phyloP scores from a whole-genome alignment of 176 grass and related monocot species.

The Bromus sterilis region DNA sequence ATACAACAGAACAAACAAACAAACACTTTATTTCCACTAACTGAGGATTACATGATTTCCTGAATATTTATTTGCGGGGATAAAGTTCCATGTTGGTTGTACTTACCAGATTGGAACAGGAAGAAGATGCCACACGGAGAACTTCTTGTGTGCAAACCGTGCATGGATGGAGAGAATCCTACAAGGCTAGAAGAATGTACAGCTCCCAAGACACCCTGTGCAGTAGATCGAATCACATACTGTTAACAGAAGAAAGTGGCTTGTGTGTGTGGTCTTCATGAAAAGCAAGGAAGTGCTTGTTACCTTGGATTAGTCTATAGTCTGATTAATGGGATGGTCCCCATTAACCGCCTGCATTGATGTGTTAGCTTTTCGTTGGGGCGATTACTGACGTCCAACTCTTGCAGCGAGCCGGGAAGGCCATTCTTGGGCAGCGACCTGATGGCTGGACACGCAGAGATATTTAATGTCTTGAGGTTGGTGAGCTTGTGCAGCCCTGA shows the following conservation, averaged over 20 bases:
- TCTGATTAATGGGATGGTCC: not conserved
- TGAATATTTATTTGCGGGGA: not conserved
- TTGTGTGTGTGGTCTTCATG: no score
- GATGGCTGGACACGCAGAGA: rapidly evolving
- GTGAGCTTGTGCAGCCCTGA: not conserved
- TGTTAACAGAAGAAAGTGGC: not conserved
- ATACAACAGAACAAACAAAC: not conserved
- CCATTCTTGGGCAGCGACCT: not conserved
- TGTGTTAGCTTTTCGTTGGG: not conserved
- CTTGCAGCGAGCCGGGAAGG: not conserved
- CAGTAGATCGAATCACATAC: not conserved
- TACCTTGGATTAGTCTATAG: not conserved
- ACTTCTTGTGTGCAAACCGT: no score
- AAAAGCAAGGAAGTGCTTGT: not conserved
- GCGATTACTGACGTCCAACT: rapidly evolving
- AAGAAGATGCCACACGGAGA: not conserved
- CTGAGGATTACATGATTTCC: not conserved
- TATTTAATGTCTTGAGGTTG: not conserved
- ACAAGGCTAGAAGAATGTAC: not conserved
- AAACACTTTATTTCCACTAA: not conserved
- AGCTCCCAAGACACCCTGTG: not conserved
- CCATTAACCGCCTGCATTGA: not conserved
- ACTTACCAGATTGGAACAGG: not conserved
- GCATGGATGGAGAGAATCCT: not conserved
- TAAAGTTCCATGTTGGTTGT: not conserved